phyloP scores from a whole-genome alignment of 495 filamentous ascomycete genomes.

The Trichoderma erinaceum region DNA sequence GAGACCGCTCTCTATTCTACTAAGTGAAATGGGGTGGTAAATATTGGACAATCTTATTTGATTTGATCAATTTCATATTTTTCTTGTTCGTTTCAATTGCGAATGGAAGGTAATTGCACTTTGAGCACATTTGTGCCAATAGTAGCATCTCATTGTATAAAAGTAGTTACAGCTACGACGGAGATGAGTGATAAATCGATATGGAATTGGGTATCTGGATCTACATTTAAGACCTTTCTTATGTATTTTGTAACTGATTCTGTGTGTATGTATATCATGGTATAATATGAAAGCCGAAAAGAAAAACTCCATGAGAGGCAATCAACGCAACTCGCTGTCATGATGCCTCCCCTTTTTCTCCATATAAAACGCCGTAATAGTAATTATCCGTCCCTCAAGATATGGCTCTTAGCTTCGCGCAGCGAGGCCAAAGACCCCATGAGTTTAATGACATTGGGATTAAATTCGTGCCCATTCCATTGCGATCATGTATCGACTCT shows the following conservation, averaged over 20 bases:
- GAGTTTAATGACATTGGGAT: neutral
- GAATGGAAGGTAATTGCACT: too few species aligned
- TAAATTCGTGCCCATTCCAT: too few species aligned
- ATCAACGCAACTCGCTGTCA: neutral
- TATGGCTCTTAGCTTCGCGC: neutral
- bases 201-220: neutral
- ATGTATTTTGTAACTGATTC: neutral
- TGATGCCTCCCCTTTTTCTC: neutral
- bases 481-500: too few species aligned
- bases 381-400: neutral
- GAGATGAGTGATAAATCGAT: too few species aligned
- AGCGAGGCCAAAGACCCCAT: neutral
- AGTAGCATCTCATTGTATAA: too few species aligned
- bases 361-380: neutral
- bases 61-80: too few species aligned
- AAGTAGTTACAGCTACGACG: too few species aligned
- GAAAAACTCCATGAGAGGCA: neutral
- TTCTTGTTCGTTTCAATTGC: too few species aligned
- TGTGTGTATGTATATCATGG: neutral
- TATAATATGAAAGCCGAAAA: neutral
- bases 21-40: too few species aligned
- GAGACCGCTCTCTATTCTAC: too few species aligned
- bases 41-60: too few species aligned
- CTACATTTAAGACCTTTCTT: neutral
- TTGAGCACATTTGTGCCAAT: too few species aligned